Conservation (phyloP, 2,329 filamentous ascomycete species). For the Cladosporium austrohemisphaericum region DNA sequence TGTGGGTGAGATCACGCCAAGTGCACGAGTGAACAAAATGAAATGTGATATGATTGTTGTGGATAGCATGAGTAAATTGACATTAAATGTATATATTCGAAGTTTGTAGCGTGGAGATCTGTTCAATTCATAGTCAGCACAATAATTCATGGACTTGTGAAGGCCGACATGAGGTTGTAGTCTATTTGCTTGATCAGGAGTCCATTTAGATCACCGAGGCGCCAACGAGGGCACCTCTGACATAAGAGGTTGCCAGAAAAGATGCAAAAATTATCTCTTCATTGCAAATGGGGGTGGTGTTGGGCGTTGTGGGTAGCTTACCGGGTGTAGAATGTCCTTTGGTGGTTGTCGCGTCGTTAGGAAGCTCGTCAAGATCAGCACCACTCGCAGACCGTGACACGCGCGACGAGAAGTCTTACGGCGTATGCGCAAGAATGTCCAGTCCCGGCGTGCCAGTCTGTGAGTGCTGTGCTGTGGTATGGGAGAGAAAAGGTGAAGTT, state of each 20-base stretch:
- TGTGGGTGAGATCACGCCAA: too few species aligned
- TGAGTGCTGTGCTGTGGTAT: background rate
- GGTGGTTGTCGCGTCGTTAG: background rate
- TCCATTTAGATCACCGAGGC: conserved; percentile 77
- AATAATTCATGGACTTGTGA: background rate
- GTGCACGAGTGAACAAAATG: too few species aligned
- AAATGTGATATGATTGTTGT: too few species aligned
- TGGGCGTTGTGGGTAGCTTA: conserved; percentile 7
- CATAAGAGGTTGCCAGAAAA: conserved; percentile 98
- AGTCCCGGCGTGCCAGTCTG: background rate
- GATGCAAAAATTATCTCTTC: conserved; percentile 20
- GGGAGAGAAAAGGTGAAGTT: background rate
- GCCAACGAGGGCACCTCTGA: conserved; percentile 56
- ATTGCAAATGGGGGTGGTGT: conserved; percentile 7
- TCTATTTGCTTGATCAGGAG: conserved; percentile 61
- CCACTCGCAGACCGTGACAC: background rate
- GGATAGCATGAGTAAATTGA: too few species aligned
- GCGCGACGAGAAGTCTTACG: background rate
- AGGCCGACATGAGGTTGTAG: background rate
- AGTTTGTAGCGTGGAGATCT: background rate
- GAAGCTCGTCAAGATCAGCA: background rate
- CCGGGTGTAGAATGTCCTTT: conserved; percentile 3
- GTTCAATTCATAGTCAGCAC: conserved; percentile 5
- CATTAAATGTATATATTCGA: background rate
- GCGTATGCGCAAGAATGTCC: background rate